Conservation (phyloP, 2,329 filamentous ascomycete genomes). For the Lanzia echinophila region DNA sequence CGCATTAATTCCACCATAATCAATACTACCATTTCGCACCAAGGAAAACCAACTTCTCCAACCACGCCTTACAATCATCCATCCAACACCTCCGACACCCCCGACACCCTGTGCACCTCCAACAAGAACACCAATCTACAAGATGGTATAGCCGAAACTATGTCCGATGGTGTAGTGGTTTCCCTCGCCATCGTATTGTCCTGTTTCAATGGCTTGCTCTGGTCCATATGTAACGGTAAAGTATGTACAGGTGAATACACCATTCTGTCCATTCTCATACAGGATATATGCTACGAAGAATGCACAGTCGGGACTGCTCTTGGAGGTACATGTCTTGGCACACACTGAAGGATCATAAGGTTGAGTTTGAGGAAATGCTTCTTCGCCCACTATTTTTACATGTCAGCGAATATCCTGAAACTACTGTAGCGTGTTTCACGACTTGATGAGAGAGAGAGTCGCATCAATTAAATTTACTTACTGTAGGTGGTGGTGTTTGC, state of each 20-base stretch:
- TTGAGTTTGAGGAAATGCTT: constrained; percentile 25
- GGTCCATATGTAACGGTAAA: constrained; percentile 31
- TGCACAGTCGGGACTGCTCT: constrained; percentile 20
- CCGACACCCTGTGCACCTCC: too few species aligned
- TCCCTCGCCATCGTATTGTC: constrained; percentile 16
- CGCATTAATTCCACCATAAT: too few species aligned
- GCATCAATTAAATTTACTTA: too few species aligned
- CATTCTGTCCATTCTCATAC: constrained; percentile 31
- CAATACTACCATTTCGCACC: too few species aligned
- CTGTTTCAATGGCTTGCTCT: constrained; percentile 12
- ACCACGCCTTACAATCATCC: too few species aligned
- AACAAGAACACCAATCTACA: not conserved
- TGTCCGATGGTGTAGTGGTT: constrained; percentile 20
- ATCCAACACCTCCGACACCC: too few species aligned
- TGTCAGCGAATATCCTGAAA: not conserved
- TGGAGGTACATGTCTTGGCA: constrained; percentile 22
- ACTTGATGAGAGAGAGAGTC: too few species aligned
- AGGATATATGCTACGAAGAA: constrained; percentile 36
- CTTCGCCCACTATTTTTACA: constrained; percentile 18
- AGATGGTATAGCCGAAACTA: constrained; percentile 14
- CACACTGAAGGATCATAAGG: constrained; percentile 31
- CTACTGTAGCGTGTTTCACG: too few species aligned
- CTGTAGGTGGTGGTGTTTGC: constrained; percentile 22
- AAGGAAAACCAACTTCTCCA: too few species aligned
- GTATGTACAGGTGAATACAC: constrained; percentile 34